These are phyloP conservation scores for Platanus orientalis DNA, from an alignment of 164 flowering plant species.

Conservation along the genomic window DNA sequence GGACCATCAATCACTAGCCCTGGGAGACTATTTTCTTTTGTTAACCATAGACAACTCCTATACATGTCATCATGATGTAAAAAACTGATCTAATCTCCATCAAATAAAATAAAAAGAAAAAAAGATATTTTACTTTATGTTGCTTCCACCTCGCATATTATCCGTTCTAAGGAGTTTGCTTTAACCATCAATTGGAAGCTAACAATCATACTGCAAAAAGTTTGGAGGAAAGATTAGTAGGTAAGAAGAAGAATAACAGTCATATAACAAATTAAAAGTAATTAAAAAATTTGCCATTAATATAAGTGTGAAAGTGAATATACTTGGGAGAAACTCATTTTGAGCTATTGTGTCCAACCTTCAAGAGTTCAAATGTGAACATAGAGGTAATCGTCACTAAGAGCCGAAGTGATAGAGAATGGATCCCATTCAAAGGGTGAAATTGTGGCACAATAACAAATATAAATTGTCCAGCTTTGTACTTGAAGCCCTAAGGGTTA, in stretches of 20 bases:
- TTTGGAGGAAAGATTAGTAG: no score
- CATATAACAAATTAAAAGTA: no score
- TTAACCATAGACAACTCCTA: no score
- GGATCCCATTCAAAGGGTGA: conserved; percentile 59
- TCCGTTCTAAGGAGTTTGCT: conserved; percentile 63
- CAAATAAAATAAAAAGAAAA: no score
- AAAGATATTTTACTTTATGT: conserved; percentile 25
- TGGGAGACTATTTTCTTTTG: conserved; percentile 77
- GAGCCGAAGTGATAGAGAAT: conserved; percentile 41
- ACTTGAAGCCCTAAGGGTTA: conserved; percentile 48
- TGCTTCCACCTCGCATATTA: conserved; percentile 28
- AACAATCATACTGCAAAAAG: conserved; percentile 37
- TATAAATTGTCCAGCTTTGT: conserved; percentile 56
- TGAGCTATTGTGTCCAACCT: conserved; percentile 53
- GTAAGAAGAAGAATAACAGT: no score
- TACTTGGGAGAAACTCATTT: conserved; percentile 64
- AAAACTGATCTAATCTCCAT: no score
- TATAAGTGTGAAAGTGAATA: no score
- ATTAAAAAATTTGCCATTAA: no score
- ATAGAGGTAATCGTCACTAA: conserved; percentile 34
- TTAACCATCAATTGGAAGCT: conserved; percentile 49
- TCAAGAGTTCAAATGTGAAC: conserved; percentile 38
- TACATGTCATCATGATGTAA: no score
- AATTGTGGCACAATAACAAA: conserved; percentile 49
- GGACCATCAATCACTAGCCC: conserved; percentile 84